Evolutionary conservation across 306 rosid species (phyloP), one percentile per base, ranked within the genome.

Genomic region (Vigna radiata): DNA sequence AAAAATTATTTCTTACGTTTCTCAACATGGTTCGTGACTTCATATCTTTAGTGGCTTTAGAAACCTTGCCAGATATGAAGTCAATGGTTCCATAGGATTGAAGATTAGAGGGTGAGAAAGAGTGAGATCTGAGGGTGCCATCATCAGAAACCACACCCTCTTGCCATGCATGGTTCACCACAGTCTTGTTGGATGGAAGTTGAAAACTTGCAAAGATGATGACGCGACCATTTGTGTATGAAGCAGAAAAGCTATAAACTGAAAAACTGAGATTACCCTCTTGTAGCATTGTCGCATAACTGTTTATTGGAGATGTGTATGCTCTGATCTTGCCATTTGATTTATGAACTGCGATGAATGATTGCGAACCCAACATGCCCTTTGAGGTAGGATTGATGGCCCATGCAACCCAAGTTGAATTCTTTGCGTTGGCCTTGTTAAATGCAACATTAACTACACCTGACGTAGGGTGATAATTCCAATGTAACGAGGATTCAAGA

Each of bases 361-460:
- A 75, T 54, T 89, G 88, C 0, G 90, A 77, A 0, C 89, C 92
- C 0, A 78, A 7, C 92, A 88, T 86, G 0, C 89, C 88, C 1
- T 50, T 77, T 12, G 84, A 67, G 0, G 59, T 84, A 2, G 88
- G 90, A 46, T 86, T 88, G 3, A 85, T 82, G 10, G 83, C 87
- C 90, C 88, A 87, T 0, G 87, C 75, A 36, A 36, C 41, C 41
- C 41, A 36, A 6, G 64, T 43, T 0, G 86, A 71, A 1, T 37
- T 17, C 21, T 62, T 55, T 1, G 39, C 76, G 0, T 72, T 60
- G 0, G 50, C 18, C 17, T 81, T 77, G 39, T 47, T 75, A 79
- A 80, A 86, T 0, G 90, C 88, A n/a, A 74, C 19, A 4, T 84
- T 85, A 0, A 82, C 58, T 0, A 29, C 39, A 14, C n/a, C 41